phyloP scores from a whole-genome alignment of 768 basidiomycete species.

The Pulveroboletus ravenelii region DNA sequence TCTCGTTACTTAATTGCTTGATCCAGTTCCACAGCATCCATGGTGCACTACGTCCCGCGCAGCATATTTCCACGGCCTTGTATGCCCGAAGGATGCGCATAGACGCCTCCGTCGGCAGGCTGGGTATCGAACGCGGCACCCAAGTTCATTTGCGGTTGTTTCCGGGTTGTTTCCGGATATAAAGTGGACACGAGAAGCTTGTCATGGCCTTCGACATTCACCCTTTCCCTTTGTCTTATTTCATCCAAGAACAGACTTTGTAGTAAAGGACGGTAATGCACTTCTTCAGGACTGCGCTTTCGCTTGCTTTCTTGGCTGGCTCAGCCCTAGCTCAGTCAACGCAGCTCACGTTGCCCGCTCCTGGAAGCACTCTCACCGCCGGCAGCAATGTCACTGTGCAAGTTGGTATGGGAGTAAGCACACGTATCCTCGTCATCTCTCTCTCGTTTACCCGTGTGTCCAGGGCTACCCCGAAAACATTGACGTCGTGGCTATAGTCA shows the following conservation, averaged over 20 bases:
- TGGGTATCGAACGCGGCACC: background rate
- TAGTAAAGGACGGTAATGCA: constrained; percentile 11
- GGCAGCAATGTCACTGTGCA: constrained; percentile 11
- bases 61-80: background rate
- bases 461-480: constrained; percentile 23
- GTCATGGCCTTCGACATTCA: background rate
- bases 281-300: constrained; percentile 12
- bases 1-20: background rate
- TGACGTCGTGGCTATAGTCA: constrained; percentile 27
- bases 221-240: background rate
- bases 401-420: constrained; percentile 18
- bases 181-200: constrained; percentile 5
- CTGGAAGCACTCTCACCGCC: constrained; percentile 6
- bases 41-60: background rate
- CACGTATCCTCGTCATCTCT: background rate
- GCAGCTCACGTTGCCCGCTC: constrained; percentile 5
- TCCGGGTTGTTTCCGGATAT: constrained; percentile 2
- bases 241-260: background rate
- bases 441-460: background rate
- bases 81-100: constrained; percentile 4
- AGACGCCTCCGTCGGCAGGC: background rate
- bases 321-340: constrained; percentile 16
- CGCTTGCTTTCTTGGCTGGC: constrained; percentile 9
- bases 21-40: constrained; percentile 5
- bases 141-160: background rate